Evolutionary conservation across 1,139 yeast species (phyloP), one percentile per base, ranked within the genome.

Genomic region (Spencermartinsiella ligniputridi): DNA sequence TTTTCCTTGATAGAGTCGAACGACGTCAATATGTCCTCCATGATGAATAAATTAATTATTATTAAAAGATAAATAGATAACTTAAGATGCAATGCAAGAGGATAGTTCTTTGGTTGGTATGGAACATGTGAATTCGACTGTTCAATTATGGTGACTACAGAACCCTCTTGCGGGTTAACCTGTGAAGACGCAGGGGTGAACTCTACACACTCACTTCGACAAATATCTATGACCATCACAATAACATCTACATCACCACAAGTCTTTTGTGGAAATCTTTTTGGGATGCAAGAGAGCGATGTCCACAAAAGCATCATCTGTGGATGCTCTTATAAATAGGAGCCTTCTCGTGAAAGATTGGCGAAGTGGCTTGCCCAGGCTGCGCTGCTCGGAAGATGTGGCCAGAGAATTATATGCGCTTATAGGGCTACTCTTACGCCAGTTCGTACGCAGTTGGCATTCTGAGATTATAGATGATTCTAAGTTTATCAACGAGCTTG

Each of bases 361-460:
- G 32, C 4, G 15, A 6, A 27, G 15, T 8, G 32, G n/a, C 15
- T n/a, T 27, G 13, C 32, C 32, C 13, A 6, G 32, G 32, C 32
- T 27, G n/a, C 6, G 15, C 12, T 27, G 32, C 2, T 60, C 66
- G 0, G 56, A 59, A 2, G 51, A 49, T 1, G 66, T 74, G 3
- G 76, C 75, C 52, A 49, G 62, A 1, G 70, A 73, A 51, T 55
- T 75, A 5, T 73, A 74, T 51, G 70, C 75, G 1, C 52, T 76
- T 3, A 48, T 74, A 8, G 75, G 76, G 0, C 56, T 75, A 18
- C 54, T 75, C 3, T 48, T 72, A 38, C 63, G 69, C n/a, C 70
- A 70, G 45, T 75, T 76, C 53, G 66, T 76, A 2, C 60, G 63
- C 20, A 56, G 66, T 3, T 76, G 81, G 81, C 75, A 75, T 51